A percentile compares a stretch with the other conserved stretches of the same genome.
These are phyloP conservation scores for Botryococcus braunii DNA, from an alignment of 163 green algal genomes.

Conservation along the genomic window DNA sequence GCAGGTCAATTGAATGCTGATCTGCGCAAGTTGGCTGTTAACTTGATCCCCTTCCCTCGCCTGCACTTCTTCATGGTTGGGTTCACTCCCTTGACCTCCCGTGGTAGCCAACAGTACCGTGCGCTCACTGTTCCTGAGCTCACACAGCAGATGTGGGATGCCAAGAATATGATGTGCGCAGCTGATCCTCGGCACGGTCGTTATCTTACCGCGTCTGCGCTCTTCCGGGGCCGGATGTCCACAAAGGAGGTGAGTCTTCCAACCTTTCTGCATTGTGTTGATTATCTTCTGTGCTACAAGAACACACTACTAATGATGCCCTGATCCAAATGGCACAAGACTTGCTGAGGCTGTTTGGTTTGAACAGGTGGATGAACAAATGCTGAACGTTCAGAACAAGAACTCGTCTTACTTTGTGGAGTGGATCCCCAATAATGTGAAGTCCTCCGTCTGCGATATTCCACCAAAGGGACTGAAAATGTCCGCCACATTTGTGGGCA, in stretches of 20 bases:
- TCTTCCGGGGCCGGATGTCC: constrained; percentile 93
- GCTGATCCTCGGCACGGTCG: constrained; percentile 81
- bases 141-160: constrained; percentile 96
- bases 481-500: constrained; percentile 96
- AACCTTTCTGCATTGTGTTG: no score
- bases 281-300: no score
- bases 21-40: constrained; percentile 93
- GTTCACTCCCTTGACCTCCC: constrained; percentile 75
- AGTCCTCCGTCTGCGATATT: constrained; percentile 96
- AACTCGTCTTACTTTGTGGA: constrained; percentile 99
- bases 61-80: constrained; percentile 97
- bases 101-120: constrained; percentile 88
- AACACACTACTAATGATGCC: no score
- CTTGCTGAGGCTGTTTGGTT: no score
- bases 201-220: constrained; percentile 87
- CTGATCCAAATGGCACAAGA: no score
- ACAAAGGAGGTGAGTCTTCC: constrained; percentile 81
- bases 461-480: constrained; percentile 96
- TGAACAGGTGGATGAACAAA: constrained; percentile 90
- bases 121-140: constrained; percentile 87
- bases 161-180: constrained; percentile 95
- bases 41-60: constrained; percentile 90
- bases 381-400: constrained; percentile 99
- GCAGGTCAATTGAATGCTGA: constrained; percentile 92
- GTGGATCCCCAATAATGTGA: constrained; percentile 99